Conservation (phyloP, 2,329 filamentous ascomycete genomes). For the Calonectria pteridis region DNA sequence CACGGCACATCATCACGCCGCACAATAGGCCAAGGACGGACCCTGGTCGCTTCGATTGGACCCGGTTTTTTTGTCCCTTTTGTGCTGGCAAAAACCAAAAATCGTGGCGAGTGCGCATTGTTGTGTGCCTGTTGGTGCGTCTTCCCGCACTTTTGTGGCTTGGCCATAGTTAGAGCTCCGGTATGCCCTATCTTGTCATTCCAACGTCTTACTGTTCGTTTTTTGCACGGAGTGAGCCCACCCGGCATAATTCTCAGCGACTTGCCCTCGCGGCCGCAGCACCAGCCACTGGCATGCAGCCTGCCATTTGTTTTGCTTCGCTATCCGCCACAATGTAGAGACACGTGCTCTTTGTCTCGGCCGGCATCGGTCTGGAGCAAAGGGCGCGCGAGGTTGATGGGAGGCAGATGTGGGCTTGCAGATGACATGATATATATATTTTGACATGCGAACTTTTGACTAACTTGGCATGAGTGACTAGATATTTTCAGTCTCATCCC, state of each 20-base stretch:
- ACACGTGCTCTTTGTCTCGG: not conserved
- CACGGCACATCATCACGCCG: constrained; percentile 21
- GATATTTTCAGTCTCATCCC: not conserved
- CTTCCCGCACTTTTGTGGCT: constrained; percentile 4
- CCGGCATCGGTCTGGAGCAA: not conserved
- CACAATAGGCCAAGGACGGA: constrained; percentile 9
- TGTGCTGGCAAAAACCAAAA: not conserved
- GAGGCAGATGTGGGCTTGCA: not conserved
- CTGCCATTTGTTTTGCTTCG: not conserved
- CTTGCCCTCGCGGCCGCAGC: not conserved
- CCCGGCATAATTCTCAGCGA: not conserved
- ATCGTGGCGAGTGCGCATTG: constrained; percentile 1
- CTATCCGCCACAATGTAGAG: not conserved
- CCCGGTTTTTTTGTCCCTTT: constrained; percentile 9
- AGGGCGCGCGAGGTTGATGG: not conserved
- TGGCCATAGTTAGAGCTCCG: constrained; percentile 7
- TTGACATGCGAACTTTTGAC: not conserved
- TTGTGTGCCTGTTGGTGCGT: not conserved
- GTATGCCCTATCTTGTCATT: constrained; percentile 9
- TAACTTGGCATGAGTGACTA: not conserved
- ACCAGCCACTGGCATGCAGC: not conserved
- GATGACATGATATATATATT: constrained; percentile 1
- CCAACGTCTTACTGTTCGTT: not conserved
- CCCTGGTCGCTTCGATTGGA: constrained; percentile 1
- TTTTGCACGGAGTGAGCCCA: not conserved